Percentiles rank a stretch among this genome's conserved stretches.
phyloP scores from a whole-genome alignment of 2,329 filamentous ascomycete species.

The Phoma herbarum region DNA sequence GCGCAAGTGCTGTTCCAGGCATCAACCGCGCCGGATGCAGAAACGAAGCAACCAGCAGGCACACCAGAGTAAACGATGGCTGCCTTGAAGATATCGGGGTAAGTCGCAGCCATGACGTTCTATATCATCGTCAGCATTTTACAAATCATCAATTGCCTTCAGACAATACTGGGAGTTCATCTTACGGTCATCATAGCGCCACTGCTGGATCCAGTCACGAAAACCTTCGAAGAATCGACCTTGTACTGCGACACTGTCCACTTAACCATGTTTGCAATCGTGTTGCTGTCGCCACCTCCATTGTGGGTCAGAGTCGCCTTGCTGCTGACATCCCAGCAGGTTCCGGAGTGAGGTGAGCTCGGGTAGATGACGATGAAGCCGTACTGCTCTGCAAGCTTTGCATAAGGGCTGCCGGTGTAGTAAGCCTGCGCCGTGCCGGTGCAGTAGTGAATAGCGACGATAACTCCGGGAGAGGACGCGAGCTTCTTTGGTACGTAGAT shows the following conservation, averaged over 20 bases:
- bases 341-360: conserved; percentile 59
- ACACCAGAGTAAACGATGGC: conserved; percentile 63
- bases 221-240: conserved; percentile 62
- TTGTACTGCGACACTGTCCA: conserved; percentile 63
- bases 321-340: conserved; percentile 69
- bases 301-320: conserved; percentile 63
- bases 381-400: conserved; percentile 62
- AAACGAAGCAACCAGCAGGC: conserved; percentile 63
- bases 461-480: conserved; percentile 58
- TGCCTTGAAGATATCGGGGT: conserved; percentile 64
- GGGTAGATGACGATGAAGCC: conserved; percentile 71
- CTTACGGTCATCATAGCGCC: conserved; percentile 65
- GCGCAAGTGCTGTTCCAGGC: conserved; percentile 64
- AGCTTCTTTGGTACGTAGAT: conserved; percentile 60
- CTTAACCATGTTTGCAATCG: conserved; percentile 68
- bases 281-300: conserved; percentile 65
- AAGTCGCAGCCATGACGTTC: conserved; percentile 61
- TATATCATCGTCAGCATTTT: conserved; percentile 22
- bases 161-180: not conserved
- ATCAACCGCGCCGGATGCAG: conserved; percentile 52
- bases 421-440: conserved; percentile 61
- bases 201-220: conserved; percentile 63
- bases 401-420: conserved; percentile 63
- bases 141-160: not conserved
- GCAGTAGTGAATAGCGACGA: conserved; percentile 67